These are phyloP conservation scores for Cryptococcus depauperatus DNA, from an alignment of 1,284 basidiomycete genomes.

Conservation along the genomic window DNA sequence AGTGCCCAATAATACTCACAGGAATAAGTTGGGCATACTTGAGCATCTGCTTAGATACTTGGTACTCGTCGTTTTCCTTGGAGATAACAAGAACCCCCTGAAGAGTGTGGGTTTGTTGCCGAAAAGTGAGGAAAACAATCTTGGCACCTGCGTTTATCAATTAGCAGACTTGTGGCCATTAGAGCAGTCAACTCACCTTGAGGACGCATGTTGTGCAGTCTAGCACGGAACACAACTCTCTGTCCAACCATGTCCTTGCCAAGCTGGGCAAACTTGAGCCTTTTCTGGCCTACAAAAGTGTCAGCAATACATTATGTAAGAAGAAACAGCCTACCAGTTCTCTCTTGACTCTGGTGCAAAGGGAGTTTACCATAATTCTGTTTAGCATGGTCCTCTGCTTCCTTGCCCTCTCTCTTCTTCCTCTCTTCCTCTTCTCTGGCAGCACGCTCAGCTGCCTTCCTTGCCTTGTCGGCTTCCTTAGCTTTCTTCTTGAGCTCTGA, in stretches of 20 bases:
- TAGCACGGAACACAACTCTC: conserved; percentile 74
- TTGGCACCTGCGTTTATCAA: conserved; percentile 52
- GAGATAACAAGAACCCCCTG: conserved; percentile 72
- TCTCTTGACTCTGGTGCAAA: conserved; percentile 80
- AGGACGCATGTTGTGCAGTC: conserved; percentile 84
- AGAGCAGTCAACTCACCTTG: conserved; percentile 54
- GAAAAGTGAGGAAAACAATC: conserved; percentile 88
- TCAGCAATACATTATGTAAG: not conserved
- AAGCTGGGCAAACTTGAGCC: conserved; percentile 59
- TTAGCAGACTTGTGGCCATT: conserved; percentile 1
- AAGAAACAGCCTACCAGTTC: conserved; percentile 40
- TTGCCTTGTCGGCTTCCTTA: conserved; percentile 86
- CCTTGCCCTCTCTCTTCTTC: conserved; percentile 64
- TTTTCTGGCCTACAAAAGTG: conserved; percentile 46
- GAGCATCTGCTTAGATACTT: conserved; percentile 94
- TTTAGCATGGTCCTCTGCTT: conserved; percentile 69
- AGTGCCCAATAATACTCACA: conserved; percentile 15
- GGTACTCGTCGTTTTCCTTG: conserved; percentile 54
- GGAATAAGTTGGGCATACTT: conserved; percentile 78
- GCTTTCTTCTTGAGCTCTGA: conserved; percentile 87
- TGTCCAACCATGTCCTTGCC: conserved; percentile 64
- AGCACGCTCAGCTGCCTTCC: conserved; percentile 75
- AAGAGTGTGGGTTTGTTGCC: conserved; percentile 81
- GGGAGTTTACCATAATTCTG: conserved; percentile 86
- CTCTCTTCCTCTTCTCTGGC: conserved; percentile 72